phyloP scores from a whole-genome alignment of 2,329 filamentous ascomycete genomes.

The Lachnellula arida region DNA sequence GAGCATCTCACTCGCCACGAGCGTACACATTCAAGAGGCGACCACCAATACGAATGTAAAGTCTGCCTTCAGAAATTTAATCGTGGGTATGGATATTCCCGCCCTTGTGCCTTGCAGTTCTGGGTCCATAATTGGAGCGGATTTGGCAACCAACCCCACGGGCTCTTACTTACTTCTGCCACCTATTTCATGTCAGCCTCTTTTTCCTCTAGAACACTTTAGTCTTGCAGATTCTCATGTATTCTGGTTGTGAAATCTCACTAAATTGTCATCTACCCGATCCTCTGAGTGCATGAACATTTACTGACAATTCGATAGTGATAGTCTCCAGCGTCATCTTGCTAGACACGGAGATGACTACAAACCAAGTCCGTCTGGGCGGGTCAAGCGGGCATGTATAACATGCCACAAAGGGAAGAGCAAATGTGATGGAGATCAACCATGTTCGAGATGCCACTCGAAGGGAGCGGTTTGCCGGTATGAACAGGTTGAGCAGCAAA shows the following conservation, averaged over 20 bases:
- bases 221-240: background rate
- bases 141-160: background rate
- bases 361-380: conserved; percentile 20
- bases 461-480: conserved; percentile 38
- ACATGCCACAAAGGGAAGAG: conserved; percentile 43
- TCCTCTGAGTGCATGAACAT: background rate
- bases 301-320: conserved; percentile 13
- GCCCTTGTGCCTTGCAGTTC: background rate
- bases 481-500: conserved; percentile 1
- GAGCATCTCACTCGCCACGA: conserved; percentile 27
- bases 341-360: conserved; percentile 23
- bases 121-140: too few relatives aligned
- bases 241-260: background rate
- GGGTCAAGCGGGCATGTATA: conserved; percentile 39
- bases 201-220: background rate
- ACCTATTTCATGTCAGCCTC: background rate
- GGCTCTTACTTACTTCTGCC: background rate
- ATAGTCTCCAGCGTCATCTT: conserved; percentile 27
- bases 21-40: conserved; percentile 15
- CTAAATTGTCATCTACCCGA: background rate
- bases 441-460: conserved; percentile 38
- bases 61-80: conserved; percentile 25
- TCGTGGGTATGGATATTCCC: conserved; percentile 16
- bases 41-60: conserved; percentile 14
- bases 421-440: conserved; percentile 39